Percentiles rank a stretch among this genome's conserved stretches.
These are phyloP conservation scores for Penicillium brasilianum DNA, from an alignment of 2,329 filamentous ascomycete species.

Conservation along the genomic window DNA sequence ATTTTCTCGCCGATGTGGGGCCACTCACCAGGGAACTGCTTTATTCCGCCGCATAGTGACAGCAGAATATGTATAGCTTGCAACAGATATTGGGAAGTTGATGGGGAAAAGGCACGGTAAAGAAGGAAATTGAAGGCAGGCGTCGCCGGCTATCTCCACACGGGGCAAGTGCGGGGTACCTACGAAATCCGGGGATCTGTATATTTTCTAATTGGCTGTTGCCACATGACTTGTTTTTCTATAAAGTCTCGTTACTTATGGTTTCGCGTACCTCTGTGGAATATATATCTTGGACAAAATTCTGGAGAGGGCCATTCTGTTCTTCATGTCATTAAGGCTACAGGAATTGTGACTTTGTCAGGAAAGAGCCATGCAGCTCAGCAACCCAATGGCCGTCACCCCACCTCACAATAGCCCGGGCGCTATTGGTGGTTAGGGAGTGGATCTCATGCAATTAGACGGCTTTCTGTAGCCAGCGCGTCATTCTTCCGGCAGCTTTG, in stretches of 20 bases:
- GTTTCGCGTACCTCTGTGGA: background rate
- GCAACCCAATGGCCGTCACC: too few relatives aligned
- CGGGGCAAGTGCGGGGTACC: slow-evolving; percentile 12
- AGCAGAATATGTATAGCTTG: slow-evolving; percentile 1
- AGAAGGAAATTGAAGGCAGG: slow-evolving; percentile 20
- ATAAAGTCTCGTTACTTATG: background rate
- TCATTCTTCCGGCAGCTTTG: too few relatives aligned
- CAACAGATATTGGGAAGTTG: background rate
- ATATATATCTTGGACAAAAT: background rate
- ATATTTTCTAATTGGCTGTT: background rate
- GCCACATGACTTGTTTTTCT: background rate
- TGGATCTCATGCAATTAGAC: too few relatives aligned
- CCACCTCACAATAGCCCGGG: too few relatives aligned
- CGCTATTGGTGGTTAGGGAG: too few relatives aligned
- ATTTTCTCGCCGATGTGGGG: slow-evolving; percentile 4
- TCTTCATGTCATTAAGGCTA: background rate
- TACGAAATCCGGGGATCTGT: slow-evolving; percentile 10
- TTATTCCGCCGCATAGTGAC: slow-evolving; percentile 22
- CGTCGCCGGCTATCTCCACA: slow-evolving; percentile 19
- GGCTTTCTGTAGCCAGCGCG: too few relatives aligned
- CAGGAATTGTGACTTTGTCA: background rate
- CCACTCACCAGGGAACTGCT: slow-evolving; percentile 24
- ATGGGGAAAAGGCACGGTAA: background rate
- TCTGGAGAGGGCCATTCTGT: background rate
- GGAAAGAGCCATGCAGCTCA: background rate